Evolutionary conservation across 2,329 filamentous ascomycete genomes (phyloP).

Genomic region (Neophaeococcomyces mojaviensis): DNA sequence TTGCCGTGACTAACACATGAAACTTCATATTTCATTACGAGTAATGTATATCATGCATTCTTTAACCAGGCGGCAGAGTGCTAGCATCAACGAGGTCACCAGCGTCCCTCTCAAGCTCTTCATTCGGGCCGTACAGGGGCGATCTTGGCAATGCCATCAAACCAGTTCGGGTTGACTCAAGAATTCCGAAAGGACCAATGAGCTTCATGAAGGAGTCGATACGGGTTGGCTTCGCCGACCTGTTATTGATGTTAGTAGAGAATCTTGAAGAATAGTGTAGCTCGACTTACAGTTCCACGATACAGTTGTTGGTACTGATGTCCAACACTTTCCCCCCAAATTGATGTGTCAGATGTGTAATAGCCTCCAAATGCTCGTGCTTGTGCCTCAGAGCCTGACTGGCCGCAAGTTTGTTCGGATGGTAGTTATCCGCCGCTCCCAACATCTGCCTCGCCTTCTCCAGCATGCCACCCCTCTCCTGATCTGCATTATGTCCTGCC

Average conservation of each 20-base stretch:
- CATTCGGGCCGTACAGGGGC: slow-evolving; percentile 67
- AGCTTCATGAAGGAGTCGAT: slow-evolving; percentile 98
- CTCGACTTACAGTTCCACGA: slow-evolving; percentile 79
- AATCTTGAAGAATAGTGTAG: slow-evolving; percentile 14
- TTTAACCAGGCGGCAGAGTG: slow-evolving; percentile 80
- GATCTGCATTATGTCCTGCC: slow-evolving; percentile 26
- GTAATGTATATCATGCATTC: too few relatives aligned
- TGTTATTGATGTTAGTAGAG: slow-evolving; percentile 29
- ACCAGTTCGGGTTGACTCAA: slow-evolving; percentile 91
- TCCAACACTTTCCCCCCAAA: slow-evolving; percentile 97
- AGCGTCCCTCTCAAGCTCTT: slow-evolving; percentile 75
- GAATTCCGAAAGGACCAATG: slow-evolving; percentile 85
- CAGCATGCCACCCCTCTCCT: slow-evolving; percentile 18
- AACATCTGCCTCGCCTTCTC: slow-evolving; percentile 21
- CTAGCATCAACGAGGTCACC: slow-evolving; percentile 92
- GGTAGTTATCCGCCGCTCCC: slow-evolving; percentile 57
- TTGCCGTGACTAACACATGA: too few relatives aligned
- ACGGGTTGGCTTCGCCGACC: slow-evolving; percentile 82
- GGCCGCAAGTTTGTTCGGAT: slow-evolving; percentile 76
- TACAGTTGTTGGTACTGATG: slow-evolving; percentile 97
- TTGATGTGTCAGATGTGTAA: slow-evolving; percentile 94
- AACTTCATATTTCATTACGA: too few relatives aligned
- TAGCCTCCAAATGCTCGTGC: slow-evolving; percentile 92
- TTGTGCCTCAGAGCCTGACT: slow-evolving; percentile 92
- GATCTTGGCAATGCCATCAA: slow-evolving; percentile 95